Evolutionary conservation across 164 flowering plant species (phyloP), one percentile per base, ranked within the genome.

Genomic region (Vitis rotundifolia): DNA sequence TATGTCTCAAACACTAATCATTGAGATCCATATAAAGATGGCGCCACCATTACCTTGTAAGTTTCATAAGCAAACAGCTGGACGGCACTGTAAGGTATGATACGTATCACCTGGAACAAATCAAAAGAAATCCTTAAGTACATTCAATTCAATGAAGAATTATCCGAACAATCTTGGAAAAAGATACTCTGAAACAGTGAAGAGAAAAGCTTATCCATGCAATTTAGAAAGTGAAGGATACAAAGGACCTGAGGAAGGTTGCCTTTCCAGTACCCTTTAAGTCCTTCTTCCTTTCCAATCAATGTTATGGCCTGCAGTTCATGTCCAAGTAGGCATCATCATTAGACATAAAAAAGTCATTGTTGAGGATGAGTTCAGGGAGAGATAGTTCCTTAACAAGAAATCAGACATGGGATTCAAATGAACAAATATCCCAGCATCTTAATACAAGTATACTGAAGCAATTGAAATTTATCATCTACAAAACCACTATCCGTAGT

Each of bases 181-280:
- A 53, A 37, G 18, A 37, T 3, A 37, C 44, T 37, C 44, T 37
- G 44, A 37, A 37, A 37, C 44, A 37, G 44, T 3, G 44, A 3
- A 37, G 7, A 37, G 26, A 37, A 37, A 37, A 37, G 5, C 44
- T 37, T 37, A 37, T 37, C 44, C 44, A 3, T 37, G 44, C 8
- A 31, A 31, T 6, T 31, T n/a, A 61, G 49, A 49, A 63, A 68
- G 57, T 31, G 58, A 19, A 26, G 69, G 14, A 69, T 59, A 65
- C 37, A 31, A 60, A 74, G 48, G 66, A 92, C 98, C 99, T 93
- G 98, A 56, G 99, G 98, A 69, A 95, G 93, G 76, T 95, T 95
- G 48, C 99, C 99, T 81, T 93, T 95, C 99, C 99, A 95, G 75
- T 85, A 91, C 57, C 99, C 98, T 83, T 87, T 95, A 11, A 95